phyloP scores from a whole-genome alignment of 2,329 filamentous ascomycete genomes.

The Proliferodiscus dingleyae region DNA sequence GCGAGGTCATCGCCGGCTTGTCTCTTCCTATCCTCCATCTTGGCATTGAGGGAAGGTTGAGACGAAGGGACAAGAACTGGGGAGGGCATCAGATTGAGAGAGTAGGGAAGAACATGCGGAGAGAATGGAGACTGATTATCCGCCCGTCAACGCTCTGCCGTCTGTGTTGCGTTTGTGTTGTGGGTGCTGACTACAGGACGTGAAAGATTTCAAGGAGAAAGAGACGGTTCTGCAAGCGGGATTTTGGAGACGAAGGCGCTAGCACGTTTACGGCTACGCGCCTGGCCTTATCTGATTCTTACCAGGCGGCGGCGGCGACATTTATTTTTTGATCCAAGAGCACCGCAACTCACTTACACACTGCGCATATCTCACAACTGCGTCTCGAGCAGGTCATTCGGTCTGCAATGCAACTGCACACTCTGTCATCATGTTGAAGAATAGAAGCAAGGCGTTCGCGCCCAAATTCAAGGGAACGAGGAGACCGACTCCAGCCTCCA shows the following conservation, averaged over 20 bases:
- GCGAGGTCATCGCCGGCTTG: constrained; percentile 81
- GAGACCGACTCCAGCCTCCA: constrained; percentile 38
- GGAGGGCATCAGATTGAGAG: constrained; percentile 75
- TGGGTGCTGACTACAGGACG: neutral
- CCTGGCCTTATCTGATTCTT: no score
- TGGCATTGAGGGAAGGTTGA: constrained; percentile 71
- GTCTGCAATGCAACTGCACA: constrained; percentile 1
- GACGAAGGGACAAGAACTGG: constrained; percentile 60
- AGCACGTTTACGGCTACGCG: no score
- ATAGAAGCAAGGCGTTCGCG: constrained; percentile 52
- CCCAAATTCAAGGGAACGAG: constrained; percentile 66
- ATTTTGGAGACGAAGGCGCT: no score
- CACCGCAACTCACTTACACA: no score
- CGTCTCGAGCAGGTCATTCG: neutral
- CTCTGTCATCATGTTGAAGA: constrained; percentile 39
- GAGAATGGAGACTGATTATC: neutral
- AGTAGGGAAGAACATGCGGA: constrained; percentile 29
- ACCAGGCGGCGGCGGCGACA: no score
- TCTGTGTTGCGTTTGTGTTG: constrained; percentile 16
- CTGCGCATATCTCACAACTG: no score
- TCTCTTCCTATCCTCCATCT: constrained; percentile 99
- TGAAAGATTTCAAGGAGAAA: neutral
- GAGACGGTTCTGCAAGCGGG: no score
- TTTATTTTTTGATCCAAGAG: no score
- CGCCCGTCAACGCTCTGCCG: neutral